Evolutionary conservation across 108 stramenopile species (phyloP).

Genomic region (Discostella pseudostelligera): DNA sequence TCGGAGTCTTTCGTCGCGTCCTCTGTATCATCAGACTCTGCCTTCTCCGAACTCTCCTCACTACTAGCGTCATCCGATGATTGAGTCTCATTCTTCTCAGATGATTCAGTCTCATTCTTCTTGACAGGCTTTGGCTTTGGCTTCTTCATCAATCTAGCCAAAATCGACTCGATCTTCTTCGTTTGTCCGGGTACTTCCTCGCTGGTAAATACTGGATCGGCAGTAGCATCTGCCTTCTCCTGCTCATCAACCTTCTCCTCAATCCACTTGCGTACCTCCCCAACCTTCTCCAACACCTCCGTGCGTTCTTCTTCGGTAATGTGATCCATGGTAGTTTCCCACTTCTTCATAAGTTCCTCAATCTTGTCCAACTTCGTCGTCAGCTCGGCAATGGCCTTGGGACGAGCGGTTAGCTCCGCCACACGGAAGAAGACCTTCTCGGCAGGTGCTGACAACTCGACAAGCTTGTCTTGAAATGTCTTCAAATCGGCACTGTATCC

Average conservation of each 20-base stretch:
- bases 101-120: slow-evolving; percentile 36
- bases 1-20: slow-evolving; percentile 33
- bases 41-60: slow-evolving; percentile 16
- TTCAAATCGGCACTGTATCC: slow-evolving; percentile 86
- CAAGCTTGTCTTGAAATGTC: slow-evolving; percentile 80
- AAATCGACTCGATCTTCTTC: slow-evolving; percentile 67
- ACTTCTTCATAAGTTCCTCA: slow-evolving; percentile 76
- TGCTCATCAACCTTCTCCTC: slow-evolving; percentile 75
- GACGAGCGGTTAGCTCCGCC: slow-evolving; percentile 78
- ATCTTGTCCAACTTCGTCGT: slow-evolving; percentile 62
- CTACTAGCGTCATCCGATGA: slow-evolving; percentile 23
- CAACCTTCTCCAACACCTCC: slow-evolving; percentile 77
- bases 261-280: slow-evolving; percentile 72
- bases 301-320: slow-evolving; percentile 91
- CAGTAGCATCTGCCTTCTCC: slow-evolving; percentile 60
- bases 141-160: slow-evolving; percentile 73
- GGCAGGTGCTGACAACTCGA: slow-evolving; percentile 77
- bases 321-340: slow-evolving; percentile 84
- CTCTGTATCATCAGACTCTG: slow-evolving; percentile 14
- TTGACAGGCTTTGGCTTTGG: slow-evolving; percentile 76
- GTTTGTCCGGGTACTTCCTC: slow-evolving; percentile 76
- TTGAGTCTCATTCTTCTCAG: slow-evolving; percentile 50
- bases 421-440: slow-evolving; percentile 85
- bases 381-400: slow-evolving; percentile 72
- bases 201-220: slow-evolving; percentile 83